Evolutionary conservation across 1,284 basidiomycete genomes (phyloP).

Genomic region (Rugiboletus extremiorientalis): DNA sequence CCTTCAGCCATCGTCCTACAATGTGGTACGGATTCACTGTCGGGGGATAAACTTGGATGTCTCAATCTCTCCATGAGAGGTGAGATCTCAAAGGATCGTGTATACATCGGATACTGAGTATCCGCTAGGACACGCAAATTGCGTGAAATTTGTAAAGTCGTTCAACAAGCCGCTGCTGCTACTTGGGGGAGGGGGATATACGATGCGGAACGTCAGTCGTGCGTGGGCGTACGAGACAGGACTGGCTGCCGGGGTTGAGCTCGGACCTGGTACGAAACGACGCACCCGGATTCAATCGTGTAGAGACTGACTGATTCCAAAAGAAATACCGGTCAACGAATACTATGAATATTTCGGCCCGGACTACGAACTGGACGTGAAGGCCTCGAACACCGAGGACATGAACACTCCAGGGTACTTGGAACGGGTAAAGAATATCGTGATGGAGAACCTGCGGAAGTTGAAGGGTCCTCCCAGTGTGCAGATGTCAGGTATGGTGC

Average conservation of each 20-base stretch:
- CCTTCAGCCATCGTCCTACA: conserved; percentile 97
- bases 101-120: background rate
- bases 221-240: conserved; percentile 99
- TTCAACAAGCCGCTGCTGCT: conserved; percentile 93
- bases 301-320: conserved; percentile 8
- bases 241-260: conserved; percentile 92
- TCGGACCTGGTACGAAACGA: conserved; percentile 69
- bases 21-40: conserved; percentile 97
- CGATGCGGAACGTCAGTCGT: conserved; percentile 95
- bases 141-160: conserved; percentile 95
- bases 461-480: conserved; percentile 88
- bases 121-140: conserved; percentile 87
- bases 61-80: conserved; percentile 98
- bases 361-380: conserved; percentile 96
- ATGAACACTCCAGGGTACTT: conserved; percentile 93
- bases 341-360: conserved; percentile 99
- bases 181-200: conserved; percentile 97
- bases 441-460: conserved; percentile 88
- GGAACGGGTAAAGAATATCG: conserved; percentile 89
- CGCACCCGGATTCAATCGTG: background rate
- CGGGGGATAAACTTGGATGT: conserved; percentile 95
- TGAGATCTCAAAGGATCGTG: conserved; percentile 24
- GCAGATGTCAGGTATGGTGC: conserved; percentile 73
- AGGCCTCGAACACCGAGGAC: conserved; percentile 94
- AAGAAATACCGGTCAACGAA: conserved; percentile 94